Base-by-base conservation (phyloP, 2,329 filamentous ascomycete genomes). In the Allantophomopsis cytisporea region DNA sequence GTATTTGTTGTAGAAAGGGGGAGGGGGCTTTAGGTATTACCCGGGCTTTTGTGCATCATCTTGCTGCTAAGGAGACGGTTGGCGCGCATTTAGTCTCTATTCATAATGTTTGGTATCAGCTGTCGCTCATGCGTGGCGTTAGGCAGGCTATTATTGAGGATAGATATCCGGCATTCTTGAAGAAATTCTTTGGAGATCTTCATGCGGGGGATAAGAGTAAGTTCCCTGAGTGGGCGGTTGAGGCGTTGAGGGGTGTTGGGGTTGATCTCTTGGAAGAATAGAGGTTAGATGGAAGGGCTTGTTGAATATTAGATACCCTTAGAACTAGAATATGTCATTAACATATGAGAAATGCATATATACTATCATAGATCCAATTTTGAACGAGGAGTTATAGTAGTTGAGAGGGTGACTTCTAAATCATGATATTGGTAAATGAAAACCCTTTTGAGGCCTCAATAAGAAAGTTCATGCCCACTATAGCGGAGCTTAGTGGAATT, bases 51-150 rank as follows among this genome's bases (percentile, higher is more conserved):
- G 77, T 96, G 36, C 80, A 95, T 56, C 91, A 98, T 62, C 77
- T 94, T 47, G 80, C 84, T 0, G 81, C 82, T 20, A 98, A 98
- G 62, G 91, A 98, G 66, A 98, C 91, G 1, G 88, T 85, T 2
- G 86, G 89, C 7, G 91, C 93, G 13, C 70, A 76, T 55, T 65
- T 85, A 17, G 64, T 98, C 40, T 94, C 86, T 1, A 86, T 96
- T 54, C 91, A 98, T 60, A 98, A 98, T 55, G 85, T 98, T 18
- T 86, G 87, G 64, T 94, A 94, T 54, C 76, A 94, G 56, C 68
- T 98, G 39, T 72, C 81, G 43, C 64, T 98, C 50, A 95, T 96
- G 87, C 66, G 70, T 15, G 65, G 73, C 43, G 73, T 77, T 11
- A 72, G 89, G 43, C 68, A 83, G 45, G 78, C 91, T 13, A 86